These are phyloP conservation scores for Populus ilicifolia DNA, from an alignment of 345 rosid genomes.

Conservation along the genomic window DNA sequence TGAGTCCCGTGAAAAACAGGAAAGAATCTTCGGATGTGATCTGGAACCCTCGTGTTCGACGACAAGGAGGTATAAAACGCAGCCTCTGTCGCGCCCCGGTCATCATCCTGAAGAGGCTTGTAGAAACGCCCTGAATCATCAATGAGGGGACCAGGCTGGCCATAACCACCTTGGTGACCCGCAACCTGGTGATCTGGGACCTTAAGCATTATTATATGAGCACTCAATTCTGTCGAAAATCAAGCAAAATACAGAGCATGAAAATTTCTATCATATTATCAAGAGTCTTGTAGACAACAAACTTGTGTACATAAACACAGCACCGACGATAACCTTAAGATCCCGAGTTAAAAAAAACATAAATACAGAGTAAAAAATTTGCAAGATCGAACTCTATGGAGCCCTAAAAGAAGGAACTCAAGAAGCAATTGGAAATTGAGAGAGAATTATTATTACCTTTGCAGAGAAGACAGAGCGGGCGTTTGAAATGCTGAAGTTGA, in stretches of 20 bases:
- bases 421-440: background rate
- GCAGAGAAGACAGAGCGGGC: background rate
- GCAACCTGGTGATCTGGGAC: slow-evolving; percentile 95
- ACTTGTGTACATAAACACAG: background rate
- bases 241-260: background rate
- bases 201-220: slow-evolving; percentile 53
- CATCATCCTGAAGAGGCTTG: slow-evolving; percentile 76
- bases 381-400: background rate
- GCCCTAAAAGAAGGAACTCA: background rate
- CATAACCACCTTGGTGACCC: slow-evolving; percentile 65
- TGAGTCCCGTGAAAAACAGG: slow-evolving; percentile 71
- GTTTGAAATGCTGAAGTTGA: background rate
- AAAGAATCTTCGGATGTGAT: slow-evolving; percentile 59
- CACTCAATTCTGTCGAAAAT: background rate
- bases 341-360: too few species aligned
- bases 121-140: slow-evolving; percentile 83
- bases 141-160: slow-evolving; percentile 69
- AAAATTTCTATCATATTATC: background rate
- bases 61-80: slow-evolving; percentile 68
- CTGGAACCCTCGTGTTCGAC: slow-evolving; percentile 54
- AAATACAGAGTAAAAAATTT: too few species aligned
- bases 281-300: background rate
- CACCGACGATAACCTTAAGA: too few species aligned
- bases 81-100: slow-evolving; percentile 67
- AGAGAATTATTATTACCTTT: background rate